phyloP scores from a whole-genome alignment of 2,329 filamentous ascomycete genomes.

The Talaromyces sp. region DNA sequence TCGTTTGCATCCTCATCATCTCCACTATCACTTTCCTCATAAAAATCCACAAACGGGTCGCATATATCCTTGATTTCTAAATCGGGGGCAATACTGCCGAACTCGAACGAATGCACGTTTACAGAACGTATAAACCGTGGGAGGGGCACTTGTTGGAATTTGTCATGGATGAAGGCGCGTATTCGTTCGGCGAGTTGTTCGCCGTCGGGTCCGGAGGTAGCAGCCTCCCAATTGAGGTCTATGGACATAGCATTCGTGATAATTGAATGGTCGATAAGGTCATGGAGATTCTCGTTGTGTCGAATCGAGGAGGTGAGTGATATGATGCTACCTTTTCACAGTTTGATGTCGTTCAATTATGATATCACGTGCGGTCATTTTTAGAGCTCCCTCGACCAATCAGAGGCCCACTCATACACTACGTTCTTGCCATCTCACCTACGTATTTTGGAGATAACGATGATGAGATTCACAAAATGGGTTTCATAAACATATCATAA shows the following conservation, averaged over 20 bases:
- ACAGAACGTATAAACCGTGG: constrained; percentile 97
- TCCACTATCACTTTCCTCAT: constrained; percentile 64
- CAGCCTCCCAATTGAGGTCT: constrained; percentile 91
- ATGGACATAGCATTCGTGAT: constrained; percentile 71
- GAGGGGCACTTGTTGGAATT: constrained; percentile 86
- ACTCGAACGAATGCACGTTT: constrained; percentile 88
- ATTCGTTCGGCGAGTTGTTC: constrained; percentile 78
- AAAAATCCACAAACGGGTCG: constrained; percentile 92
- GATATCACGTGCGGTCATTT: constrained; percentile 4
- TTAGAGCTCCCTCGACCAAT: constrained; percentile 5
- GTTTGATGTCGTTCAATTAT: neutral
- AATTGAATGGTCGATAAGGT: neutral
- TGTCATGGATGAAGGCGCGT: constrained; percentile 88
- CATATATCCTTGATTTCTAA: constrained; percentile 96
- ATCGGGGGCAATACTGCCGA: constrained; percentile 75
- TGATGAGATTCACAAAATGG: neutral
- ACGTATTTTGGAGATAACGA: neutral
- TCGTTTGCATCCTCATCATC: neutral
- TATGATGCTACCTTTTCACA: neutral
- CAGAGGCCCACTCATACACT: neutral
- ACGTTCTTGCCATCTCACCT: neutral
- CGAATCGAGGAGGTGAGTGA: neutral
- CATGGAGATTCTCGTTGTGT: neutral
- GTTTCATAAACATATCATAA: neutral
- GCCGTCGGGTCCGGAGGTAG: constrained; percentile 86